Conservation (phyloP, 768 basidiomycete species). For the Auriscalpium orientale region DNA sequence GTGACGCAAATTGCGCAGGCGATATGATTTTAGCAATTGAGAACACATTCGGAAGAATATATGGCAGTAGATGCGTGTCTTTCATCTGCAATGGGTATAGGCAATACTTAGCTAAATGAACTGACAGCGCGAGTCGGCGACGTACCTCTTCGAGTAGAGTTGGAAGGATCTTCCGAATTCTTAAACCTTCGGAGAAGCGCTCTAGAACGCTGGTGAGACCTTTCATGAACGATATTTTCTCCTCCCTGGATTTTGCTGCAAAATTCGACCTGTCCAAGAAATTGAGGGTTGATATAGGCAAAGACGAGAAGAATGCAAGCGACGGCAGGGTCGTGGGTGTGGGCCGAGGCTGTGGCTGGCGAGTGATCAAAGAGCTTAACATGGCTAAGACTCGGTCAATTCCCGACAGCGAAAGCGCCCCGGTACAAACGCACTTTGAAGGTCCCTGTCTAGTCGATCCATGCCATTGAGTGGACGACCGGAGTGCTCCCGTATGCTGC, state of each 20-base stretch:
- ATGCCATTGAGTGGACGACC: conserved; percentile 56
- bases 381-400: conserved; percentile 43
- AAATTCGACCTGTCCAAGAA: conserved; percentile 96
- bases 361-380: conserved; percentile 72
- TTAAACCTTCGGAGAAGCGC: conserved; percentile 81
- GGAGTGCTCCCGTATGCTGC: conserved; percentile 61
- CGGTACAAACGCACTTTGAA: conserved; percentile 47
- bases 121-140: conserved; percentile 1
- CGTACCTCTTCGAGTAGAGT: conserved; percentile 89
- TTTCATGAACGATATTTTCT: conserved; percentile 95
- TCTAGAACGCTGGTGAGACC: conserved; percentile 75
- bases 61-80: conserved; percentile 86
- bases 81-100: conserved; percentile 57
- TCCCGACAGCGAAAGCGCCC: not conserved
- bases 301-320: conserved; percentile 88
- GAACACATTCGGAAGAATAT: conserved; percentile 94
- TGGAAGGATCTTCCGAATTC: conserved; percentile 83
- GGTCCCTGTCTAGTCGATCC: conserved; percentile 58
- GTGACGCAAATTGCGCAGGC: conserved; percentile 68
- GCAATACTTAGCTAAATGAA: not conserved
- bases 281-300: conserved; percentile 92
- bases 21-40: conserved; percentile 74
- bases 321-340: conserved; percentile 75
- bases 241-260: conserved; percentile 87
- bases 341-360: conserved; percentile 64